A percentile compares a stretch with the other conserved stretches of the same genome.
Conservation (phyloP, 2,329 filamentous ascomycete species). For the Raffaelea arxii region DNA sequence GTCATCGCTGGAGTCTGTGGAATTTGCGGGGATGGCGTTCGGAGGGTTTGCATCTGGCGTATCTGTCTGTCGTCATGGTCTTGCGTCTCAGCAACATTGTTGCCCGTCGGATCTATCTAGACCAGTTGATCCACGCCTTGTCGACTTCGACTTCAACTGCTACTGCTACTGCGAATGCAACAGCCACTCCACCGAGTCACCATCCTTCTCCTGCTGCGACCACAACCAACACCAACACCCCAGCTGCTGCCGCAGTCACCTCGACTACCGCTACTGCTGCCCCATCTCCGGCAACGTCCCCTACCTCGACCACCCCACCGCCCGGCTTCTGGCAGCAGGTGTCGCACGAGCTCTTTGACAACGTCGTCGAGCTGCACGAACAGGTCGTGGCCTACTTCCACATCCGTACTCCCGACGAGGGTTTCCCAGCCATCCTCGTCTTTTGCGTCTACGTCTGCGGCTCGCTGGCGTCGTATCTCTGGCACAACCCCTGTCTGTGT, state of each 20-base stretch:
- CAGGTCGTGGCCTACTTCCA: slow-evolving; percentile 19
- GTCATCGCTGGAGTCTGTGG: slow-evolving; percentile 36
- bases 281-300: neutral
- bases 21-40: slow-evolving; percentile 36
- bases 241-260: too few relatives aligned
- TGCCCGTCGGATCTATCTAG: slow-evolving; percentile 44
- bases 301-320: neutral
- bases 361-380: slow-evolving; percentile 24
- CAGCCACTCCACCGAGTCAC: too few relatives aligned
- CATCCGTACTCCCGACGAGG: slow-evolving; percentile 8
- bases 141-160: neutral
- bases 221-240: too few relatives aligned
- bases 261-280: neutral
- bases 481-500: slow-evolving; percentile 10
- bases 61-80: slow-evolving; percentile 44
- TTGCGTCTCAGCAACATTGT: slow-evolving; percentile 47
- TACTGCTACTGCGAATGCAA: neutral
- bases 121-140: slow-evolving; percentile 30
- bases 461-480: slow-evolving; percentile 17
- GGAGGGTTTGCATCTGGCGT: slow-evolving; percentile 39
- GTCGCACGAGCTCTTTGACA: slow-evolving; percentile 22
- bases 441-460: slow-evolving; percentile 31
- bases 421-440: slow-evolving; percentile 25
- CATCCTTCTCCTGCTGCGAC: too few relatives aligned
- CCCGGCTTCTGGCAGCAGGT: slow-evolving; percentile 4